Evolutionary conservation across 192 early-diverging fungal species (phyloP).

Genomic region (Endogone sp.): DNA sequence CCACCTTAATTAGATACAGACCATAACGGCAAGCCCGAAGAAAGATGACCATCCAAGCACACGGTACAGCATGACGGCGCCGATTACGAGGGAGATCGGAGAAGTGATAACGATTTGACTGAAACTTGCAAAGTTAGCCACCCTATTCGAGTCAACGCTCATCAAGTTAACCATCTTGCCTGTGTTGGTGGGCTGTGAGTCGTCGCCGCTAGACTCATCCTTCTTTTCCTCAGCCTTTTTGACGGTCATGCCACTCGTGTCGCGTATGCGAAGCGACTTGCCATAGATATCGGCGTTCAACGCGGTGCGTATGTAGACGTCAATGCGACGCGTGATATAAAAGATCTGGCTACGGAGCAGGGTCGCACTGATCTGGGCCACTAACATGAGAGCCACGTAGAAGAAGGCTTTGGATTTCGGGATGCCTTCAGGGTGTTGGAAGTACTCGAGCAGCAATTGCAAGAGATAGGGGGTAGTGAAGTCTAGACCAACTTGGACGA

Average conservation of each 20-base stretch:
- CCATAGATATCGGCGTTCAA: constrained; percentile 59
- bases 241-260: constrained; percentile 2
- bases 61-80: constrained; percentile 64
- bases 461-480: constrained; percentile 54
- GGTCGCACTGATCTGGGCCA: constrained; percentile 18
- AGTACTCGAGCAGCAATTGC: constrained; percentile 47
- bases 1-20: constrained; percentile 19
- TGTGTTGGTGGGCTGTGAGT: constrained; percentile 27
- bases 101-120: constrained; percentile 49
- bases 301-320: constrained; percentile 45
- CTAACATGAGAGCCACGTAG: constrained; percentile 50
- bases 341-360: constrained; percentile 24
- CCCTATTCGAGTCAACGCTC: constrained; percentile 64
- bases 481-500: constrained; percentile 52
- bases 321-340: constrained; percentile 40
- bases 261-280: constrained; percentile 53
- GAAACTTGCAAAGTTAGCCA: constrained; percentile 49
- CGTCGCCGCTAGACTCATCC: constrained; percentile 11
- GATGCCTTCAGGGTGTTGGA: constrained; percentile 45
- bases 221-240: constrained; percentile 20
- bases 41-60: constrained; percentile 80
- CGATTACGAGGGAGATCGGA: constrained; percentile 61
- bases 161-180: constrained; percentile 75
- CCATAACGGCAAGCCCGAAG: constrained; percentile 64
- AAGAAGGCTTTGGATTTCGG: constrained; percentile 39